These are phyloP conservation scores for Cystobasidiaceae sp. DNA, from an alignment of 1,284 basidiomycete species.

Conservation along the genomic window DNA sequence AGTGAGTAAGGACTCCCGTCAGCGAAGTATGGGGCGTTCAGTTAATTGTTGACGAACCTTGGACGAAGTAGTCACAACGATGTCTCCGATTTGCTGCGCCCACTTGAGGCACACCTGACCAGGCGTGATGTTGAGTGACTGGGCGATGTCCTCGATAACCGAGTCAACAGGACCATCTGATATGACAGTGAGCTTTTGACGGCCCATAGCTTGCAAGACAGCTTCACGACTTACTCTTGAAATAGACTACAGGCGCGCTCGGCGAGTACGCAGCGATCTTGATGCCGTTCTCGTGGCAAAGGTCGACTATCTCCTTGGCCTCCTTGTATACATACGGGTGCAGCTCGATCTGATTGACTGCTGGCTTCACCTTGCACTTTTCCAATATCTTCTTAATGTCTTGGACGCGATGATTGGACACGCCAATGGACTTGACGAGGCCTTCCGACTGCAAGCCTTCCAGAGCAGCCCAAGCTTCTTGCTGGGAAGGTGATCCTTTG, in stretches of 20 bases:
- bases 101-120: conserved; percentile 31
- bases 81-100: conserved; percentile 28
- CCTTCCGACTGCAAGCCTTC: conserved; percentile 41
- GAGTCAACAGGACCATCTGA: conserved; percentile 30
- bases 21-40: no score
- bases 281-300: conserved; percentile 31
- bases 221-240: conserved; percentile 10
- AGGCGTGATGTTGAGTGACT: conserved; percentile 1
- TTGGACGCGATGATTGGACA: conserved; percentile 40
- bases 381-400: conserved; percentile 41
- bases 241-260: conserved; percentile 27
- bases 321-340: conserved; percentile 32
- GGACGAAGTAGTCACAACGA: conserved; percentile 29
- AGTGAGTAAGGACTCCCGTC: no score
- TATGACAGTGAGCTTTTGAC: background rate
- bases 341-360: conserved; percentile 41
- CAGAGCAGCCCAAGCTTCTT: conserved; percentile 43
- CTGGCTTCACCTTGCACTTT: conserved; percentile 39
- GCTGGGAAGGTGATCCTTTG: conserved; percentile 27
- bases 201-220: background rate
- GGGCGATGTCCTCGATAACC: conserved; percentile 22
- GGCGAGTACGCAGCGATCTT: conserved; percentile 32
- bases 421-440: conserved; percentile 42
- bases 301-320: conserved; percentile 17
- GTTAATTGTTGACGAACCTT: no score